Conservation (phyloP, 441 rosid genomes). For the Populus hybrid region DNA sequence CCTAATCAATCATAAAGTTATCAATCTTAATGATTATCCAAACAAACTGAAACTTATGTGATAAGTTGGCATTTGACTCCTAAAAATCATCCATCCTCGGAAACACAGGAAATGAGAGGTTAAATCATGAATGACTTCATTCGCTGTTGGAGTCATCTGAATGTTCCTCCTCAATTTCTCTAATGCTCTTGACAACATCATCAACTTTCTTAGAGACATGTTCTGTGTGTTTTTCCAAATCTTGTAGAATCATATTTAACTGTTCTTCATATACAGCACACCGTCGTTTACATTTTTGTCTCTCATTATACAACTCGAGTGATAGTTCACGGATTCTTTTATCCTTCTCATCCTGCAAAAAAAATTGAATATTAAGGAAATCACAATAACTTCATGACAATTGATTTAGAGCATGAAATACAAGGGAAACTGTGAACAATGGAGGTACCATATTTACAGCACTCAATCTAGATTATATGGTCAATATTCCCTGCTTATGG, state of each 20-base stretch:
- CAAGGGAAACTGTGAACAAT: not conserved
- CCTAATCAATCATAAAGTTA: not conserved
- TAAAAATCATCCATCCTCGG: not conserved
- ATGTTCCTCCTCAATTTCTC: conserved; percentile 21
- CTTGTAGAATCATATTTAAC: conserved; percentile 13
- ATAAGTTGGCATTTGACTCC: not conserved
- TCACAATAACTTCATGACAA: not conserved
- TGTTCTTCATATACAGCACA: conserved; percentile 20
- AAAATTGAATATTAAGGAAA: not conserved
- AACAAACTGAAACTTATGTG: not conserved
- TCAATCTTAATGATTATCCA: not conserved
- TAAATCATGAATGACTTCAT: not conserved
- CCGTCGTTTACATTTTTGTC: conserved; percentile 16
- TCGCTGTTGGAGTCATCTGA: conserved; percentile 9
- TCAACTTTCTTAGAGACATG: conserved; percentile 18
- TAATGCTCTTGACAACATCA: conserved; percentile 18
- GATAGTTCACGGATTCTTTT: conserved; percentile 20
- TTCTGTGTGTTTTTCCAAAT: conserved; percentile 18
- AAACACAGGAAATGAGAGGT: not conserved
- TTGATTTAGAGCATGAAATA: not conserved
- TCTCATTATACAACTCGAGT: conserved; percentile 17
- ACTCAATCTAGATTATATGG: not conserved
- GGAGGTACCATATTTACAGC: not conserved
- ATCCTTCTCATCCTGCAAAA: conserved; percentile 19
- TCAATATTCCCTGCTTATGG: not conserved